Evolutionary conservation across 345 rosid genomes (phyloP).

Genomic region (Erodium maritimum): DNA sequence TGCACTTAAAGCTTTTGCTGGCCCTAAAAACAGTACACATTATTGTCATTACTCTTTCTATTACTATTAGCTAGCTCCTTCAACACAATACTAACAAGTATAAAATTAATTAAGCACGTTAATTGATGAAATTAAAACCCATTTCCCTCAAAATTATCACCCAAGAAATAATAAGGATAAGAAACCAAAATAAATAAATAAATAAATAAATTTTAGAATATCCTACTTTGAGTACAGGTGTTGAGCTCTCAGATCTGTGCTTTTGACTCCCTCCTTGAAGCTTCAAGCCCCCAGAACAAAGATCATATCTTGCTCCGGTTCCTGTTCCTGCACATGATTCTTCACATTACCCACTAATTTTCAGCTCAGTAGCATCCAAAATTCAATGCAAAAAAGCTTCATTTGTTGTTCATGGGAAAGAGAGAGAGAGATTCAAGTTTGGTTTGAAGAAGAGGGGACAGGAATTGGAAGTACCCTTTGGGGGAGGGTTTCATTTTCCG

Average conservation of each 20-base stretch:
- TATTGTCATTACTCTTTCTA: no score
- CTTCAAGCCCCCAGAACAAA: conserved; percentile 3
- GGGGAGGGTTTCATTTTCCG: no score
- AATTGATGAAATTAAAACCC: not conserved
- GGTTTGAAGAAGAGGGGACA: no score
- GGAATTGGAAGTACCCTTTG: no score
- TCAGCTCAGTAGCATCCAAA: not conserved
- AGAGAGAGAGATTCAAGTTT: no score
- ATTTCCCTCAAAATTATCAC: not conserved
- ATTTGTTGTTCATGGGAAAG: no score
- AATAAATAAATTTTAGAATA: conserved; percentile 3
- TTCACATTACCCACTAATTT: not conserved
- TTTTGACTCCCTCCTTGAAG: not conserved
- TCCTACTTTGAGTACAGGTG: conserved; percentile 30
- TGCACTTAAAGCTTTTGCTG: no score
- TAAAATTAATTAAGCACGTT: not conserved
- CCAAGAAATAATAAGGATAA: not conserved
- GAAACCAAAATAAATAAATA: not conserved
- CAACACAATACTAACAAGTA: no score
- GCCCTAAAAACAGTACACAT: no score
- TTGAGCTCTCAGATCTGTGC: conserved; percentile 23
- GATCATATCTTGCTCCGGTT: no score
- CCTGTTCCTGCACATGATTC: not conserved
- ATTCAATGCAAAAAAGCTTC: no score
- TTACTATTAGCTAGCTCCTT: no score